These are phyloP conservation scores for Tricholoma hemisulphureum DNA, from an alignment of 768 basidiomycete species.

Conservation along the genomic window DNA sequence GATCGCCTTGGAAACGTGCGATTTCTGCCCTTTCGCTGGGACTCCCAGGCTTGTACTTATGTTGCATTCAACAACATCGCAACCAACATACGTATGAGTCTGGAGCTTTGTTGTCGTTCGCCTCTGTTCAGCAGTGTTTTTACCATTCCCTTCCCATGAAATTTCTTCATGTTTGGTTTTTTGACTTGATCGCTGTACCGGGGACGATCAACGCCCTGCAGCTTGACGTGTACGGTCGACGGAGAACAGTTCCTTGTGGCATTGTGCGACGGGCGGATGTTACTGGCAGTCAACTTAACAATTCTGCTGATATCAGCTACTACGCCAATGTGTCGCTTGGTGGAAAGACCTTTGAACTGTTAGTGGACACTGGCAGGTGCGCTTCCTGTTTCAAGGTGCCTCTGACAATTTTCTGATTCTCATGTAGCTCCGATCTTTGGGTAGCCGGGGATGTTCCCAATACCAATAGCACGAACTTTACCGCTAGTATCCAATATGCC, in stretches of 20 bases:
- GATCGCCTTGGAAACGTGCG: no score
- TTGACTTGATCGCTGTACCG: slow-evolving; percentile 3
- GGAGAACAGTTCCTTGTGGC: background rate
- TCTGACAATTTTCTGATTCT: background rate
- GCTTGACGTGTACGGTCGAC: slow-evolving; percentile 20
- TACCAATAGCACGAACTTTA: slow-evolving; percentile 37
- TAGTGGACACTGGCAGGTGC: slow-evolving; percentile 51
- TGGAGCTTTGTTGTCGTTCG: background rate
- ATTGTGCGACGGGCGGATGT: slow-evolving; percentile 10
- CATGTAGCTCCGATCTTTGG: slow-evolving; percentile 61
- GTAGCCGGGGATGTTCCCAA: slow-evolving; percentile 45
- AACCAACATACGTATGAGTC: no score
- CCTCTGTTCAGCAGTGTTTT: slow-evolving; percentile 4
- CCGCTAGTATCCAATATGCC: slow-evolving; percentile 49
- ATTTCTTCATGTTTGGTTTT: slow-evolving; percentile 4
- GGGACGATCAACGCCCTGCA: slow-evolving; percentile 13
- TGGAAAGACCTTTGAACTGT: slow-evolving; percentile 33
- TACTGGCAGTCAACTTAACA: slow-evolving; percentile 25
- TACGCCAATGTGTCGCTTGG: slow-evolving; percentile 38
- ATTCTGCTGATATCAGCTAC: slow-evolving; percentile 41
- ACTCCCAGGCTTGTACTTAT: background rate
- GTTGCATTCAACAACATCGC: background rate
- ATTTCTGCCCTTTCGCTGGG: background rate
- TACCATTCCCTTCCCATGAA: slow-evolving; percentile 8
- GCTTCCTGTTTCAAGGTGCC: slow-evolving; percentile 4